Base-by-base conservation (phyloP, 2,329 filamentous ascomycete genomes). In the Pezicula carpinea region DNA sequence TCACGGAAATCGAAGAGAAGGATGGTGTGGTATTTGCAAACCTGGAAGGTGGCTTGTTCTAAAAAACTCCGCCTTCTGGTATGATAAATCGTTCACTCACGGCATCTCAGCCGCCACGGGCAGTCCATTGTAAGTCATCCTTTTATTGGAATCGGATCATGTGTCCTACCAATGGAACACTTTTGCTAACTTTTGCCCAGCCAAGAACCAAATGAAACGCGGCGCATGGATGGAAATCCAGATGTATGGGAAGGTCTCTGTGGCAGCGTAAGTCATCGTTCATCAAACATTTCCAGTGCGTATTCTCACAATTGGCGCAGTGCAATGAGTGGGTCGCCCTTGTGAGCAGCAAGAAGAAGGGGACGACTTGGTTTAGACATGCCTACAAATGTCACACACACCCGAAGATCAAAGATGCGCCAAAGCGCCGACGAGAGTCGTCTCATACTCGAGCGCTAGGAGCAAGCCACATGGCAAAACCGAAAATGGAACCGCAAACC, bases 41-140 rank as follows among this genome's bases (percentile, higher is more conserved):
- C 85, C 87, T 2, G 87, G 87, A 3, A 76, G 87, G 42, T 95
- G 89, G 89, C 77, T 92, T 45, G 87, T 91, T 14, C 73, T 95
- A 49, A 95, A 93, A 72, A 93, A 95, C 69, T 91, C 86, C 46
- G 89, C 89, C 6, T 95, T 89, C 65, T 95, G 89, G 89, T 95
- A 95, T 66, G 89, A 95, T 71, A 92, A 93, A 73, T 88, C 85
- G 48, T 95, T 93, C 65, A 89, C 86, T 2, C 89, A 95, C 61
- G 89, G 89, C 42, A 89, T 95, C 64, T 89, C 85, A 61, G 88
- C 87, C 22, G 84, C 86, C 4, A 92, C 88, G 0, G 88, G 89
- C 19, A 83, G 77, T 53, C 80, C 84, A 3, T 92, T 93, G 38
- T 40, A 40, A 40, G 38, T 40, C n/a, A 14, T 22, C 17, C 18